A percentile compares a stretch with the other conserved stretches of the same genome.
phyloP scores from a whole-genome alignment of 495 filamentous ascomycete species.

The Neurospora sp. region DNA sequence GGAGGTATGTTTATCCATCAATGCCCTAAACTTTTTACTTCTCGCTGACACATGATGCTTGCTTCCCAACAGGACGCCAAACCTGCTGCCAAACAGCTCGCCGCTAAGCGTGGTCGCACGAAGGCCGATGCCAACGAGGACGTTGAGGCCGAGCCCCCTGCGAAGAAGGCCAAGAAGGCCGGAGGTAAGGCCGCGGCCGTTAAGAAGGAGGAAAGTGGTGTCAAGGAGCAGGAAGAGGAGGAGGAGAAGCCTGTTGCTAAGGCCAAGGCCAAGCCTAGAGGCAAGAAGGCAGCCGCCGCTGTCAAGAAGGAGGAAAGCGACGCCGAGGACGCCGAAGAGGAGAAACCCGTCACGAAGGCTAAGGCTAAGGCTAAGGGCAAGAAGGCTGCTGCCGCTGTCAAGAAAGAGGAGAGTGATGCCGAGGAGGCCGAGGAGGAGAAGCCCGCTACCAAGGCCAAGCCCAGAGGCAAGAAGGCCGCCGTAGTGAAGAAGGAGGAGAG shows the following conservation, averaged over 20 bases:
- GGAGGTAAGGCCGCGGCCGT: constrained; percentile 14
- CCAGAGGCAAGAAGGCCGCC: constrained; percentile 20
- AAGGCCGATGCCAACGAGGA: constrained; percentile 18
- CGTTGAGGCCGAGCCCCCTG: constrained; percentile 15
- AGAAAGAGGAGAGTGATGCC: constrained; percentile 6
- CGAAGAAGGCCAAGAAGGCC: constrained; percentile 12
- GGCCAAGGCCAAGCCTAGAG: not conserved
- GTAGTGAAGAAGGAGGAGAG: constrained; percentile 16
- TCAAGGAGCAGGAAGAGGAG: not conserved
- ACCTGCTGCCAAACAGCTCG: constrained; percentile 22
- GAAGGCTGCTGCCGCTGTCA: constrained; percentile 5
- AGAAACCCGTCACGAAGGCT: constrained; percentile 17
- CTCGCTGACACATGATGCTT: not conserved
- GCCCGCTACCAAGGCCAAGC: constrained; percentile 22
- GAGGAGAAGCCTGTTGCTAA: constrained; percentile 3
- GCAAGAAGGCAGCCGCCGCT: constrained; percentile 10
- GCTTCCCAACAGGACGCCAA: constrained; percentile 15
- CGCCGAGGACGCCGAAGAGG: not conserved
- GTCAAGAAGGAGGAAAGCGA: not conserved
- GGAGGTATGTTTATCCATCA: constrained; percentile 13
- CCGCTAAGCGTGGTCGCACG: constrained; percentile 30
- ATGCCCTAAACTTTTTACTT: not conserved
- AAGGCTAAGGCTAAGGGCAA: constrained; percentile 10
- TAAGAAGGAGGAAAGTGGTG: constrained; percentile 9
- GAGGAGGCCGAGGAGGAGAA: constrained; percentile 22